Evolutionary conservation across 495 filamentous ascomycete genomes (phyloP), one percentile per base, ranked within the genome.

Genomic region (Penicillium odoratum): DNA sequence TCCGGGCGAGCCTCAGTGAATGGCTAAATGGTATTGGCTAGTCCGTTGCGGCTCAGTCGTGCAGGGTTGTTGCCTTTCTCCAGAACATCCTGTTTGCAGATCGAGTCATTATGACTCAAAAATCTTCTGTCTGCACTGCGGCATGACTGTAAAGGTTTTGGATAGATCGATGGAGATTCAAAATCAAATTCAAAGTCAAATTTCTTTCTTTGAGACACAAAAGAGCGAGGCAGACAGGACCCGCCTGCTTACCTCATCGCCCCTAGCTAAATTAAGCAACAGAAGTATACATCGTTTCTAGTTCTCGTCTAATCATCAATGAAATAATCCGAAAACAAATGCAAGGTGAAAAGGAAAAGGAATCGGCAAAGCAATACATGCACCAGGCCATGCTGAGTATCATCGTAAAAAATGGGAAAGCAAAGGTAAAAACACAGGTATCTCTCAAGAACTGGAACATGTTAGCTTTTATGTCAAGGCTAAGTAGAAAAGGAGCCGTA

Each of bases 181-280:
- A 21, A 21, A 1, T 21, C 21, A 21, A 21, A 21, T 21, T 21
- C 21, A 21, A 21, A 21, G 21, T 47, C 9, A 15, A 11, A 26
- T 47, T 45, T 47, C 28, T 31, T 48, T 48, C 28, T 31, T 29
- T 48, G 28, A 48, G 21, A 21, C 21, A 25, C 21, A 47, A n/a
- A 16, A 30, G 7, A 38, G 40, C 56, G 48, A 63, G 60, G 60
- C 60, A 56, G 56, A 63, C 60, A 56, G 36, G 56, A 40, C 55
- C 56, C 30, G 48, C 52, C 59, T 46, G 57, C 57, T 60, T 60
- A 60, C 57, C 53, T 55, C 53, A 46, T 38, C 15, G 16, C 48
- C 45, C 18, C 56, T 56, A 63, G 56, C 60, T 46, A 51, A 56
- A 59, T 51, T 42, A 30, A 59, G 60, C 16, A 57, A 16, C 54